Evolutionary conservation across 176 grass and related monocot genomes (phyloP).

Genomic region (Bromus sterilis): DNA sequence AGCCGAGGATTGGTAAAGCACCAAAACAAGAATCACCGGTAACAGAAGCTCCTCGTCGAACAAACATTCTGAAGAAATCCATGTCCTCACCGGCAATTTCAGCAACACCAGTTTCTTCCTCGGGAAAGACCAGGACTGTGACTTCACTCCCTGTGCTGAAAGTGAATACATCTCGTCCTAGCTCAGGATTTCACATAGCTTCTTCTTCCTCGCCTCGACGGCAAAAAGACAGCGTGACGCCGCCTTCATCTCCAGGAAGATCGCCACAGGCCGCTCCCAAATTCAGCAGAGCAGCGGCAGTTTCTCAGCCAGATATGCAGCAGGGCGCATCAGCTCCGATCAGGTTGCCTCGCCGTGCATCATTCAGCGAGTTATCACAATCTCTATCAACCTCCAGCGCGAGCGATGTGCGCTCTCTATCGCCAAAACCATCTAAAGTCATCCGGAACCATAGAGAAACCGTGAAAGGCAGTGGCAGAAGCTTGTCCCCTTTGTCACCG

Average conservation of each 20-base stretch:
- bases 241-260: neutral
- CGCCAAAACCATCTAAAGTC: neutral
- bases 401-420: neutral
- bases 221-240: neutral
- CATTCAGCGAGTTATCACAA: neutral
- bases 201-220: neutral
- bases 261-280: neutral
- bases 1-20: neutral
- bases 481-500: neutral
- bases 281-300: neutral
- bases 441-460: neutral
- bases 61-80: conserved; percentile 2
- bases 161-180: neutral
- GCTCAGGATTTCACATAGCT: neutral
- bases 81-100: neutral
- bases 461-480: neutral
- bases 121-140: neutral
- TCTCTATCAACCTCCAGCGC: neutral
- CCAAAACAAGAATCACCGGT: neutral
- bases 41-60: neutral
- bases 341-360: conserved; percentile 9
- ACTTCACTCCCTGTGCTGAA: neutral
- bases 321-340: neutral
- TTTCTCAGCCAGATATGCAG: neutral
- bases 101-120: neutral